phyloP scores from a whole-genome alignment of 75 land plant species.

The Gnetum montanum region DNA sequence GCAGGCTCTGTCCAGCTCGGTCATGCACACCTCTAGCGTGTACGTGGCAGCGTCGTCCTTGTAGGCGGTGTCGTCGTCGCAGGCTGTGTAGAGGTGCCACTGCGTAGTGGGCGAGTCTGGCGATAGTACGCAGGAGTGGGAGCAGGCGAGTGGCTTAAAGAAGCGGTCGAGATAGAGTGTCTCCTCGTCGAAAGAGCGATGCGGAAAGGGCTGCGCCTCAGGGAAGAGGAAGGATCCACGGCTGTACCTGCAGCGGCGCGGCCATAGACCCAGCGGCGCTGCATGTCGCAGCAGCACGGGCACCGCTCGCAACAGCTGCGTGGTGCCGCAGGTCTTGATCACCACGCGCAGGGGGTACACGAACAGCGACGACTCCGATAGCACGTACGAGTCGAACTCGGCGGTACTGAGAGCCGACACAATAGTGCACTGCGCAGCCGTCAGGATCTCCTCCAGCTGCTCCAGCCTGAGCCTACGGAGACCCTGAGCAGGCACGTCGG shows the following conservation, averaged over 20 bases:
- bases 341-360: conserved; percentile 61
- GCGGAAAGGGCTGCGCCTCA: conserved; percentile 57
- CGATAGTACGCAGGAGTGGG: conserved; percentile 38
- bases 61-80: not conserved
- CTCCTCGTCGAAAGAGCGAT: conserved; percentile 56
- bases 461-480: conserved; percentile 29
- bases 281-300: conserved; percentile 32
- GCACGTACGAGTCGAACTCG: conserved; percentile 57
- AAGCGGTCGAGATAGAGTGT: conserved; percentile 27
- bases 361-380: conserved; percentile 75
- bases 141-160: conserved; percentile 18
- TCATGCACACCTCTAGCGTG: conserved; percentile 77
- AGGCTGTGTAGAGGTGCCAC: conserved; percentile 61
- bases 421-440: conserved; percentile 63
- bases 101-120: conserved; percentile 20
- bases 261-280: conserved; percentile 13
- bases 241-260: conserved; percentile 44
- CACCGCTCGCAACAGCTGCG: conserved; percentile 51
- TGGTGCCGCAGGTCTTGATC: conserved; percentile 81
- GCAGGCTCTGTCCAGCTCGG: conserved; percentile 32
- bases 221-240: conserved; percentile 75
- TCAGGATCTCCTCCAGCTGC: conserved; percentile 30
- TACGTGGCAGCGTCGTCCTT: not conserved
- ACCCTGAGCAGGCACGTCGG: conserved; percentile 13
- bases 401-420: conserved; percentile 55